phyloP scores from a whole-genome alignment of 371 early-diverging fungal genomes.

The Smittium mucronatum region DNA sequence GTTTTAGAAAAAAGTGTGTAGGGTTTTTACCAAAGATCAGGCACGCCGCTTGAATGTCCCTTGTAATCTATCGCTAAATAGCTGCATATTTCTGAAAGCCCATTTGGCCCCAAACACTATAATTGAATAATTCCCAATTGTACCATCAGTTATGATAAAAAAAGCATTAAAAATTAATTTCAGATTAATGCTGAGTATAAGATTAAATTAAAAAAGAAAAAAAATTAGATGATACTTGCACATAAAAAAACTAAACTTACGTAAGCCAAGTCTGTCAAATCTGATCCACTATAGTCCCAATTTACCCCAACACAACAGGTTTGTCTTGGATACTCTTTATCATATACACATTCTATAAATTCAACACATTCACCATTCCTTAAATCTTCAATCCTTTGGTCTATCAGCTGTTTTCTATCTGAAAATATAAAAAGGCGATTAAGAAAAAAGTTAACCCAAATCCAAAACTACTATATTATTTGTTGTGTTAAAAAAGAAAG shows the following conservation, averaged over 20 bases:
- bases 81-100: constrained; percentile 8
- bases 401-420: constrained; percentile 41
- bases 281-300: constrained; percentile 38
- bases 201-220: background rate
- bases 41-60: constrained; percentile 4
- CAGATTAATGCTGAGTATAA: too few relatives aligned
- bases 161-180: too few relatives aligned
- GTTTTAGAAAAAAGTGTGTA: too few relatives aligned
- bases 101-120: constrained; percentile 11
- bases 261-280: constrained; percentile 6
- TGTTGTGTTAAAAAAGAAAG: background rate
- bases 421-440: too few relatives aligned
- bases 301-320: constrained; percentile 46
- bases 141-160: too few relatives aligned
- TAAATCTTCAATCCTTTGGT: constrained; percentile 39
- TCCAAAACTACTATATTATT: background rate
- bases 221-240: background rate
- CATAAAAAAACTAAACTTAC: constrained; percentile 25
- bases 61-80: constrained; percentile 13
- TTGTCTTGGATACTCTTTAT: constrained; percentile 33
- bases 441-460: background rate
- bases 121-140: constrained; percentile 34
- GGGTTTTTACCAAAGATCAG: constrained; percentile 17
- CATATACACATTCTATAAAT: constrained; percentile 35
- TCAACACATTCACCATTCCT: constrained; percentile 26